Percentiles rank a stretch among this genome's conserved stretches.
Conservation (phyloP, 306 rosid genomes). For the Aeschynomene evenia region DNA sequence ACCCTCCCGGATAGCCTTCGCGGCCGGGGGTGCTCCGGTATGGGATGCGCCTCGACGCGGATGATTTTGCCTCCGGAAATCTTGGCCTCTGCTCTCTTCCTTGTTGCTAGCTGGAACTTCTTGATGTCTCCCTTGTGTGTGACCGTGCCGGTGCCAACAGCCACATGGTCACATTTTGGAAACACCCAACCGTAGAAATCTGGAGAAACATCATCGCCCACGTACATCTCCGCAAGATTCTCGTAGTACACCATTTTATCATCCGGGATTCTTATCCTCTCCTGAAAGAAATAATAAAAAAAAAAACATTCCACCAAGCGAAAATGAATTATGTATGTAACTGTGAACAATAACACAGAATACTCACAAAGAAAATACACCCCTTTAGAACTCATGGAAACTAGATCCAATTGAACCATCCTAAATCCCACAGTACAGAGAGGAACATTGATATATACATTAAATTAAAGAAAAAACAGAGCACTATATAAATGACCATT, state of each 20-base stretch:
- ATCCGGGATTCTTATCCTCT: constrained; percentile 88
- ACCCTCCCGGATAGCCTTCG: constrained; percentile 70
- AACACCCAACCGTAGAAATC: constrained; percentile 99
- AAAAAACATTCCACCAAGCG: constrained; percentile 17
- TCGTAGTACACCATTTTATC: constrained; percentile 90
- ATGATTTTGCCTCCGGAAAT: constrained; percentile 84
- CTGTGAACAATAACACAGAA: not conserved
- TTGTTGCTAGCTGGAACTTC: constrained; percentile 94
- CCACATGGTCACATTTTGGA: constrained; percentile 96
- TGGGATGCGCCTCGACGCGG: constrained; percentile 97
- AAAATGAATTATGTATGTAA: not conserved
- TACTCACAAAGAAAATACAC: not conserved
- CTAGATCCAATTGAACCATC: not conserved
- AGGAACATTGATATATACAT: not conserved
- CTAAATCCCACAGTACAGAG: not conserved
- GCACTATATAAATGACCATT: too few relatives aligned
- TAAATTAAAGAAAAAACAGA: not conserved
- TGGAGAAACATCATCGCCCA: constrained; percentile 95
- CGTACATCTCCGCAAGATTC: constrained; percentile 94
- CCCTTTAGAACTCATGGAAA: not conserved
- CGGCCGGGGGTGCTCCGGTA: constrained; percentile 97
- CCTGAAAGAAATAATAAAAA: too few relatives aligned
- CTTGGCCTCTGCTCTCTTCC: constrained; percentile 95
- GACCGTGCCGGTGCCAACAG: constrained; percentile 96
- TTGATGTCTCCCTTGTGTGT: constrained; percentile 98